Conservation (phyloP, 2,329 filamentous ascomycete species). For the Botrytis squamosa region DNA sequence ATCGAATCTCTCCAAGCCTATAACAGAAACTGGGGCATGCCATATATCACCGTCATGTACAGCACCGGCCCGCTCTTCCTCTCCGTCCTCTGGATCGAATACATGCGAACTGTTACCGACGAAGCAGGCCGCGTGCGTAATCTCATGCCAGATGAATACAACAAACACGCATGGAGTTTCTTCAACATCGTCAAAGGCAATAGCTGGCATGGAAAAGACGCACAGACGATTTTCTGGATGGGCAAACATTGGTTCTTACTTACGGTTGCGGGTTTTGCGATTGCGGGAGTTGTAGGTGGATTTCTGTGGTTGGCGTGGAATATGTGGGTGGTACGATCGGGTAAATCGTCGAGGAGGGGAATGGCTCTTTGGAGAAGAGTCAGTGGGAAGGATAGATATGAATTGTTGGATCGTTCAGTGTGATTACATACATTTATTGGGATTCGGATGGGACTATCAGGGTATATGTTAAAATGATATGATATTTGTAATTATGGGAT, state of each 20-base stretch:
- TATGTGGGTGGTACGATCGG: conserved; percentile 31
- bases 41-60: conserved; percentile 78
- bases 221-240: conserved; percentile 50
- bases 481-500: not conserved
- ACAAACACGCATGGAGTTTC: conserved; percentile 67
- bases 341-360: conserved; percentile 23
- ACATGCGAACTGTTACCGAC: conserved; percentile 53
- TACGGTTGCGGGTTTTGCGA: conserved; percentile 39
- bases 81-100: conserved; percentile 74
- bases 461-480: not conserved
- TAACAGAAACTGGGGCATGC: conserved; percentile 60
- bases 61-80: conserved; percentile 74
- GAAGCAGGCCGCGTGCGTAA: conserved; percentile 59
- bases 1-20: conserved; percentile 67
- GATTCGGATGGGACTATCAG: not conserved
- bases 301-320: conserved; percentile 36
- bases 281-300: conserved; percentile 36
- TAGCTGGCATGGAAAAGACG: conserved; percentile 50
- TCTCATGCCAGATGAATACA: conserved; percentile 70
- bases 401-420: conserved; percentile 38
- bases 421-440: conserved; percentile 14
- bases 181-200: conserved; percentile 53
- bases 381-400: conserved; percentile 35
- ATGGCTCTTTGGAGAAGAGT: conserved; percentile 33
- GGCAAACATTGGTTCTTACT: conserved; percentile 44